These are phyloP conservation scores for Pascua guehoae DNA, from an alignment of 1,284 basidiomycete genomes.

Conservation along the genomic window DNA sequence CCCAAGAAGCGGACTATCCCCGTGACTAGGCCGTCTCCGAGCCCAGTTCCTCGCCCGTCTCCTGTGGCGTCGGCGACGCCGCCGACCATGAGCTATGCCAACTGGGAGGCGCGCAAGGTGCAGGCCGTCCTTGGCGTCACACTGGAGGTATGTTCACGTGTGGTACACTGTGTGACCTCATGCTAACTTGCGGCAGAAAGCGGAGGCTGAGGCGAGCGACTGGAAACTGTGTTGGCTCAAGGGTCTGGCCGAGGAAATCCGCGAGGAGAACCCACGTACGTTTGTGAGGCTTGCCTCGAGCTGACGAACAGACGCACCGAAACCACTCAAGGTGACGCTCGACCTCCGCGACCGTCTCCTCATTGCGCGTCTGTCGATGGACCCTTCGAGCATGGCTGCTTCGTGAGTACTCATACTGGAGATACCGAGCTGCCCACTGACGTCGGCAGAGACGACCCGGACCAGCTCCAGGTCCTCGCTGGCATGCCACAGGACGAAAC, in stretches of 20 bases:
- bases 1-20: background rate
- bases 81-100: constrained; percentile 53
- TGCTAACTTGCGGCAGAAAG: constrained; percentile 54
- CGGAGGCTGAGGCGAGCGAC: constrained; percentile 63
- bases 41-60: constrained; percentile 19
- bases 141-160: constrained; percentile 59
- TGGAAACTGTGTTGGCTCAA: constrained; percentile 83
- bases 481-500: constrained; percentile 75
- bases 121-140: constrained; percentile 71
- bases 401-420: constrained; percentile 19
- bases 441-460: constrained; percentile 66
- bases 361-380: constrained; percentile 80
- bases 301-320: constrained; percentile 13
- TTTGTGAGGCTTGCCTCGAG: constrained; percentile 5
- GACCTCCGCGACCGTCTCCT: constrained; percentile 59
- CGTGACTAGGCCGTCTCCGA: background rate
- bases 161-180: background rate
- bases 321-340: constrained; percentile 33
- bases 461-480: constrained; percentile 71
- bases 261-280: constrained; percentile 62
- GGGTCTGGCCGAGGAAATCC: constrained; percentile 66
- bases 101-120: constrained; percentile 73
- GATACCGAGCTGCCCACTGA: background rate
- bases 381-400: constrained; percentile 63
- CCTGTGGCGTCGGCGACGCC: background rate